phyloP scores from a whole-genome alignment of 78 protist genomes.

The Dictyostelium intermedium region DNA sequence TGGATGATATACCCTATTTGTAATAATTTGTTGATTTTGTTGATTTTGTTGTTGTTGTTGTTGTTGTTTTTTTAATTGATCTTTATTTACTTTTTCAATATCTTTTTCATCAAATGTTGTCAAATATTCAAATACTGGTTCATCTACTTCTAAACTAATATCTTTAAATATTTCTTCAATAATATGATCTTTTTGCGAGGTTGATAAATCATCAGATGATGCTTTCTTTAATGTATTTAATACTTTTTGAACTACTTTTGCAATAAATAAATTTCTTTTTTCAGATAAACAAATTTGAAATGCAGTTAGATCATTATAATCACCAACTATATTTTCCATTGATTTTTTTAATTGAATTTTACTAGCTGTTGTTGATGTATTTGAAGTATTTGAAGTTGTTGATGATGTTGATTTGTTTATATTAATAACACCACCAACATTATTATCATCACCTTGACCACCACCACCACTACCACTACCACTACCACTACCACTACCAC shows the following conservation, averaged over 20 bases:
- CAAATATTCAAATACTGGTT: constrained; percentile 41
- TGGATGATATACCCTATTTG: too few species aligned
- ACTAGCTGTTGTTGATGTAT: background rate
- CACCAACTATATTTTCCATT: too few species aligned
- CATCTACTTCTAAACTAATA: constrained; percentile 54
- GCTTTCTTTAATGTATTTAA: constrained; percentile 27
- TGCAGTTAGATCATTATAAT: background rate
- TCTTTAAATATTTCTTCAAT: constrained; percentile 28
- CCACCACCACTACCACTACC: too few species aligned
- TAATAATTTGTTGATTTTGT: background rate
- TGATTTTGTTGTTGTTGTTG: too few species aligned
- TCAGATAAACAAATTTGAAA: constrained; percentile 1
- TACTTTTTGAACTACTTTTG: constrained; percentile 35
- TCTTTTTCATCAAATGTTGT: background rate
- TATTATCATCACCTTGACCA: too few species aligned
- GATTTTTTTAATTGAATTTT: too few species aligned
- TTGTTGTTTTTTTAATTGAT: too few species aligned
- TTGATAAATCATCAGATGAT: constrained; percentile 47
- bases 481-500: too few species aligned
- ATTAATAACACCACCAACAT: too few species aligned
- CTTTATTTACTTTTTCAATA: background rate
- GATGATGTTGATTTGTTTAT: too few species aligned
- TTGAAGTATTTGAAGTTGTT: too few species aligned
- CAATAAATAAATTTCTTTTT: constrained; percentile 40
- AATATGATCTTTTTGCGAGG: constrained; percentile 60